phyloP scores from a whole-genome alignment of 2,329 filamentous ascomycete species.

The Claviceps spartinae region DNA sequence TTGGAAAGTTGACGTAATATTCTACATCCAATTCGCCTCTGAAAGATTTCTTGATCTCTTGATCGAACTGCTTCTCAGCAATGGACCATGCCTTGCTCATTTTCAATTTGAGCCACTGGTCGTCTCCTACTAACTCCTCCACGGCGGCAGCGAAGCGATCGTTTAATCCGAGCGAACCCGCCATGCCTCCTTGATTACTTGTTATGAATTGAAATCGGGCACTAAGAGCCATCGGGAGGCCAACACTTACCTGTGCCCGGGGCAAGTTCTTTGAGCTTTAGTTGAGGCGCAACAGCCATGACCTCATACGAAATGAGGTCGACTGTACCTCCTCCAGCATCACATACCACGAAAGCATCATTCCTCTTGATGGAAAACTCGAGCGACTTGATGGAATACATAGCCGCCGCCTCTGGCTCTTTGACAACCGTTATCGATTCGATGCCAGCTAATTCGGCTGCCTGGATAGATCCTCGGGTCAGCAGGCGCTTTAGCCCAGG shows the following conservation, averaged over 20 bases:
- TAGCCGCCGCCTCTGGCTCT: conserved; percentile 38
- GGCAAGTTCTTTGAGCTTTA: conserved; percentile 12
- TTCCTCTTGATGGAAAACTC: conserved; percentile 26
- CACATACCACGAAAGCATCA: conserved; percentile 37
- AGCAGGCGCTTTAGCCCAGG: neutral
- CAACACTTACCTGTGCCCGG: conserved; percentile 10
- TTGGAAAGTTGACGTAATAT: conserved; percentile 11
- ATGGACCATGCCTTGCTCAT: conserved; percentile 6
- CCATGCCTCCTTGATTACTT: conserved; percentile 10
- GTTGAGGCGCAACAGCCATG: conserved; percentile 9
- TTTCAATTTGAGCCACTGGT: conserved; percentile 6
- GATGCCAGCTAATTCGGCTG: conserved; percentile 23
- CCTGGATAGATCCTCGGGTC: conserved; percentile 11
- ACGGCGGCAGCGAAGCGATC: conserved; percentile 9
- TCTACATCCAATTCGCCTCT: conserved; percentile 5
- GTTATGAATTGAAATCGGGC: neutral
- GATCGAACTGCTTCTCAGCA: conserved; percentile 9
- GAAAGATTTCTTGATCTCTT: conserved; percentile 11
- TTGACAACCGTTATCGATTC: conserved; percentile 32
- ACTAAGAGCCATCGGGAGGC: neutral
- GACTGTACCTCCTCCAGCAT: conserved; percentile 40
- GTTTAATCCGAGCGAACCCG: conserved; percentile 14
- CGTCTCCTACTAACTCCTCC: conserved; percentile 8
- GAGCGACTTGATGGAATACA: conserved; percentile 31
- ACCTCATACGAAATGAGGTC: conserved; percentile 41